Conservation (phyloP, 345 rosid species). For the Bruguiera parviflora region DNA sequence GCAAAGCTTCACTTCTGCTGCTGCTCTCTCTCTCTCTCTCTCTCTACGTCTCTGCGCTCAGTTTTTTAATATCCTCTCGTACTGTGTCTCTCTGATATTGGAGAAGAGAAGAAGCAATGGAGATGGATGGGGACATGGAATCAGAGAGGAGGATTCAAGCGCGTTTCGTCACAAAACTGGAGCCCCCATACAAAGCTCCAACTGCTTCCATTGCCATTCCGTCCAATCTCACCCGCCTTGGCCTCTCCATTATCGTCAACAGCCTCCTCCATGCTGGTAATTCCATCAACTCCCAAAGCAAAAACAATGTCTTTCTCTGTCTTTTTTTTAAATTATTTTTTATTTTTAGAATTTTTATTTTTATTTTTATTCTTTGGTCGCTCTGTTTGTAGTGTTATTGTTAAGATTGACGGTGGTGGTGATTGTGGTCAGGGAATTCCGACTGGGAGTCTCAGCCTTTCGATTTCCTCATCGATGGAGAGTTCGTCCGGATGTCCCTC, state of each 20-base stretch:
- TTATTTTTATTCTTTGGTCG: background rate
- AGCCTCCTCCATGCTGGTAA: constrained; percentile 51
- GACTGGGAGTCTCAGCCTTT: constrained; percentile 74
- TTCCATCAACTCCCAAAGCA: background rate
- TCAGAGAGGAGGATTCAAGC: constrained; percentile 55
- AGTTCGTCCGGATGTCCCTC: constrained; percentile 83
- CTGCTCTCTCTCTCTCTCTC: too few species aligned
- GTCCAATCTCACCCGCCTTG: constrained; percentile 71
- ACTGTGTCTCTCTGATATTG: background rate
- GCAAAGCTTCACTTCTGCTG: background rate
- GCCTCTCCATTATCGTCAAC: constrained; percentile 83
- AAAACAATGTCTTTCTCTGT: background rate
- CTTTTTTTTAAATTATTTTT: background rate
- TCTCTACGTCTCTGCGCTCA: too few species aligned
- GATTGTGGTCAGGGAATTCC: constrained; percentile 46
- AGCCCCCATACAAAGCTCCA: constrained; percentile 54
- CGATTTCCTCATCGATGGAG: constrained; percentile 90
- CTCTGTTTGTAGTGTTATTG: background rate
- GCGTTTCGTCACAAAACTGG: constrained; percentile 80
- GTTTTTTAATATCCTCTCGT: background rate
- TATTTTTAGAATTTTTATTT: background rate
- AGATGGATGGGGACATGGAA: constrained; percentile 20
- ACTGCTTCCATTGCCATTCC: constrained; percentile 67
- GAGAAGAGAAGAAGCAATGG: constrained; percentile 2
- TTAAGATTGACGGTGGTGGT: background rate